Conservation (phyloP, 2,329 filamentous ascomycete genomes). For the Ophiostoma sp. region DNA sequence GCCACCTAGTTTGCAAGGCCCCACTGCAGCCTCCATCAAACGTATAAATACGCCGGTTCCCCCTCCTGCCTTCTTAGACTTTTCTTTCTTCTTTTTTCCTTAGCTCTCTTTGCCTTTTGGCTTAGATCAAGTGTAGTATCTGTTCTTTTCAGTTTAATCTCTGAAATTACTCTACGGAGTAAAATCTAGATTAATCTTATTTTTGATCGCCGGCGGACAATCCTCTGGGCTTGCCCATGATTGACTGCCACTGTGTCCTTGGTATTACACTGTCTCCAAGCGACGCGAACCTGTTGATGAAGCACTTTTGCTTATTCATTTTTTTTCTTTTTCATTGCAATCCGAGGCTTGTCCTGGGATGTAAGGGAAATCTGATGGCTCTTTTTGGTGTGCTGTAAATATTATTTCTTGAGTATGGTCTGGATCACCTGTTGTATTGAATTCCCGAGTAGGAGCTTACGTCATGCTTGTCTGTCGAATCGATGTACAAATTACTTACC, state of each 20-base stretch:
- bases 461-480: neutral
- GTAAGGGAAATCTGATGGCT: conserved; percentile 48
- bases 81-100: conserved; percentile 44
- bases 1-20: conserved; percentile 26
- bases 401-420: too few species aligned
- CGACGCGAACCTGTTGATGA: conserved; percentile 51
- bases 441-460: neutral
- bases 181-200: conserved; percentile 77
- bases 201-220: conserved; percentile 53
- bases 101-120: conserved; percentile 55
- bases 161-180: conserved; percentile 73
- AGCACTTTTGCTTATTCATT: neutral
- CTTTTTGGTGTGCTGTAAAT: neutral
- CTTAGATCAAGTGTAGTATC: conserved; percentile 95
- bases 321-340: conserved; percentile 52
- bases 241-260: conserved; percentile 61
- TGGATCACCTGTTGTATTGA: too few species aligned
- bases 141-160: conserved; percentile 98
- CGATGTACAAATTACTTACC: neutral
- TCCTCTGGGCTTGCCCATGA: conserved; percentile 70
- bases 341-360: conserved; percentile 44
- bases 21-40: conserved; percentile 19
- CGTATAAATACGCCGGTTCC: conserved; percentile 21
- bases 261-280: conserved; percentile 70
- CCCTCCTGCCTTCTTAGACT: conserved; percentile 22